Conservation (phyloP, 805 yeast genomes). For the Cyberlindnera nakhonratchasimensis region DNA sequence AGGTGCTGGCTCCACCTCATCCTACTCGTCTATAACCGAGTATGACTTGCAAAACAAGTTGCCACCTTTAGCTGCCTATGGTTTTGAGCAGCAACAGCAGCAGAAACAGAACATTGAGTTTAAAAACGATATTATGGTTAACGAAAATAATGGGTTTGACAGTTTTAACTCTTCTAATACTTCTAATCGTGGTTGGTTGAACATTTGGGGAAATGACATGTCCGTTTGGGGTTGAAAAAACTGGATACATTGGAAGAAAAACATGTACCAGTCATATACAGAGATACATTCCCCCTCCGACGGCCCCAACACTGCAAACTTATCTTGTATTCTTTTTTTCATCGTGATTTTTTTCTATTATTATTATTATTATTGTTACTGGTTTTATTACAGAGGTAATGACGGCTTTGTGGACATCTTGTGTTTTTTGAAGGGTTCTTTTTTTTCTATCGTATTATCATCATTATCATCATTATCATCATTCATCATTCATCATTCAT, state of each 20-base stretch:
- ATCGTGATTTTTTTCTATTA: neutral
- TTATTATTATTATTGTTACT: neutral
- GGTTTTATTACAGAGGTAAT: neutral
- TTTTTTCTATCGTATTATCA: neutral
- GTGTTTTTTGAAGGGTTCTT: conserved; percentile 4
- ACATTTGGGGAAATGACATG: conserved; percentile 31
- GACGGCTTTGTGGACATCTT: conserved; percentile 5
- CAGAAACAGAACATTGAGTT: neutral
- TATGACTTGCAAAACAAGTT: conserved; percentile 7
- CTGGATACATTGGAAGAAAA: neutral
- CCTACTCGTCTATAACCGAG: conserved; percentile 9
- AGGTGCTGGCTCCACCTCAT: conserved; percentile 23
- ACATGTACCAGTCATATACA: neutral
- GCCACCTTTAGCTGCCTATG: neutral
- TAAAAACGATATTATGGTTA: neutral
- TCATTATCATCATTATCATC: conserved; percentile 1
- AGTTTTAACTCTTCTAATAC: conserved; percentile 6
- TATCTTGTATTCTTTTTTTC: neutral
- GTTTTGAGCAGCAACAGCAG: neutral
- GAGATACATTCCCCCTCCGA: neutral
- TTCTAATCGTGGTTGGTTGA: conserved; percentile 26
- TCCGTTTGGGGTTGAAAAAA: conserved; percentile 28
- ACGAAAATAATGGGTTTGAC: conserved; percentile 10
- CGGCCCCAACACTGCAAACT: neutral
- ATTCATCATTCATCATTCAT: no score